phyloP scores from a whole-genome alignment of 129 eudicot genomes.

The Flaveria brownii region DNA sequence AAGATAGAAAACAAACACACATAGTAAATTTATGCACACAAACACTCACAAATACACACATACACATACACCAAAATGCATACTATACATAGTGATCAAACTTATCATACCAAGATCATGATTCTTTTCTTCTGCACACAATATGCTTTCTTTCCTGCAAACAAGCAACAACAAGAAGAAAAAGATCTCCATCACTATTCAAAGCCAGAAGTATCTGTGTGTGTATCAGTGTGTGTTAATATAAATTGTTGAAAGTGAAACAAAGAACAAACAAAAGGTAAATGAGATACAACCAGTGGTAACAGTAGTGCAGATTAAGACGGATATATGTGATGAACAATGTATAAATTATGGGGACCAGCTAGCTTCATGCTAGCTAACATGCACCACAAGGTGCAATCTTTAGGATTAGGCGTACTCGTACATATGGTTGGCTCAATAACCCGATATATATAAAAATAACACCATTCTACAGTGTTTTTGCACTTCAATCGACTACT shows the following conservation, averaged over 20 bases:
- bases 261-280: constrained; percentile 21
- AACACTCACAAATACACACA: background rate
- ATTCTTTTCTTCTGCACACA: constrained; percentile 30
- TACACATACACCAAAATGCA: background rate
- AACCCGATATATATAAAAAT: constrained; percentile 39
- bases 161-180: constrained; percentile 28
- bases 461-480: constrained; percentile 48
- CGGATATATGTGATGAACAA: constrained; percentile 19
- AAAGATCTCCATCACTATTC: constrained; percentile 14
- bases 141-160: constrained; percentile 51
- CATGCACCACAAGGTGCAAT: constrained; percentile 70
- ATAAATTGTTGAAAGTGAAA: too few species aligned
- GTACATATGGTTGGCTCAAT: constrained; percentile 43
- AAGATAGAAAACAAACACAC: constrained; percentile 7
- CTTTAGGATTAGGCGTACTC: constrained; percentile 26
- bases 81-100: background rate
- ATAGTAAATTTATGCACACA: constrained; percentile 3
- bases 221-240: background rate
- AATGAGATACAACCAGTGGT: background rate
- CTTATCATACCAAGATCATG: constrained; percentile 26
- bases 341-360: constrained; percentile 81
- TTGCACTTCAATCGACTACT: constrained; percentile 42
- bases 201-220: background rate
- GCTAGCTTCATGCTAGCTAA: constrained; percentile 65
- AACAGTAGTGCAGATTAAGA: constrained; percentile 17